Conservation (phyloP, 106 monocot species). For the Cymbidium sinense region DNA sequence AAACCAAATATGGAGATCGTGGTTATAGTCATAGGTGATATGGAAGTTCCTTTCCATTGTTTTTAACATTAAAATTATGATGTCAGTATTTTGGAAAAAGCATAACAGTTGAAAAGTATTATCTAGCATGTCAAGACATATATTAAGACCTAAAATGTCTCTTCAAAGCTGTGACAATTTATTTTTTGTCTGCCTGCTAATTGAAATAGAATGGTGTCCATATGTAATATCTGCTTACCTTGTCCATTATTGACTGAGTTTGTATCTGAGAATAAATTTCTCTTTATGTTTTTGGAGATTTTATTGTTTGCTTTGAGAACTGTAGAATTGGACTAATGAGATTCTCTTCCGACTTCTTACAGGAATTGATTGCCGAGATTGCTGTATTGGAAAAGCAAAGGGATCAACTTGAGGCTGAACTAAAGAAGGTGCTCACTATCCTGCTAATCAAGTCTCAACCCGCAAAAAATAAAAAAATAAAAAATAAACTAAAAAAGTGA, state of each 20-base stretch:
- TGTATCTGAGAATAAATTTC: background rate
- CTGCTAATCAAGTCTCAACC: background rate
- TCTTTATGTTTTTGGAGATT: background rate
- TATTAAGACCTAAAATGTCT: background rate
- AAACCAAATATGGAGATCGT: too few relatives aligned
- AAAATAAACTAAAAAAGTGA: background rate
- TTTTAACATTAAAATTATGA: too few relatives aligned
- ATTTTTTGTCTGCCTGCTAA: background rate
- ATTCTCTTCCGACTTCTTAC: slow-evolving; percentile 7
- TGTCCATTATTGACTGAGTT: background rate
- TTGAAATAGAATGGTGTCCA: background rate
- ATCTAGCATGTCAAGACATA: background rate
- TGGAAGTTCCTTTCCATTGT: too few relatives aligned
- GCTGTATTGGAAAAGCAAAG: slow-evolving; percentile 66
- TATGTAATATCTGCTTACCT: background rate
- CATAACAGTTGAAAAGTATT: background rate
- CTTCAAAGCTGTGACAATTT: background rate
- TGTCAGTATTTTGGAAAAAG: background rate
- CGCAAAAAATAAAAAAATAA: background rate
- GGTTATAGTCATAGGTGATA: too few relatives aligned
- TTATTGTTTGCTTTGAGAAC: background rate
- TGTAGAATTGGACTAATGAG: background rate
- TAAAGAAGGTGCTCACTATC: slow-evolving; percentile 53
- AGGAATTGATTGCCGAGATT: slow-evolving; percentile 82
- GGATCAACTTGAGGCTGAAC: slow-evolving; percentile 81